Conservation (phyloP, 352 stramenopile genomes). For the Globisporangium rhizosaccharum region DNA sequence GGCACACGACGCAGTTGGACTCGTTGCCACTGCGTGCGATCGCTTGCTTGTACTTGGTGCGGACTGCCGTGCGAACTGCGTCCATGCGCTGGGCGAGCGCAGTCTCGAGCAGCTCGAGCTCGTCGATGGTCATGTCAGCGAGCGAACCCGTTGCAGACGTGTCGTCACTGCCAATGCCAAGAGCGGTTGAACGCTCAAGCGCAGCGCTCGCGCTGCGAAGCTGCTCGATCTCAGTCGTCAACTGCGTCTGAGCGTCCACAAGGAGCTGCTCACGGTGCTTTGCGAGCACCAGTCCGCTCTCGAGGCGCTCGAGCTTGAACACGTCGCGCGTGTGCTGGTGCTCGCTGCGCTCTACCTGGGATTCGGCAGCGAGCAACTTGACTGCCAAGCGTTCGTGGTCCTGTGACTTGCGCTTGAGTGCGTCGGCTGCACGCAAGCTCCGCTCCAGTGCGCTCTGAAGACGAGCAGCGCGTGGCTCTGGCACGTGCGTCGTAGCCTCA, state of each 20-base stretch:
- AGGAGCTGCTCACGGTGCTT: conserved; percentile 25
- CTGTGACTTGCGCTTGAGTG: conserved; percentile 36
- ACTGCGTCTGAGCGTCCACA: conserved; percentile 26
- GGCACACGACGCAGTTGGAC: conserved; percentile 50
- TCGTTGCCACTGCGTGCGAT: conserved; percentile 17
- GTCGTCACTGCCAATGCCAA: conserved; percentile 12
- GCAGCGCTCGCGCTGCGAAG: conserved; percentile 22
- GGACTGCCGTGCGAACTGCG: conserved; percentile 22
- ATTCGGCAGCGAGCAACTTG: conserved; percentile 20
- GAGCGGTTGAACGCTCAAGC: conserved; percentile 16
- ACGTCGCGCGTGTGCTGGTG: conserved; percentile 14
- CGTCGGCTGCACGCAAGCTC: conserved; percentile 26
- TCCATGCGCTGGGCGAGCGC: conserved; percentile 22
- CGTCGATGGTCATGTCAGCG: conserved; percentile 21
- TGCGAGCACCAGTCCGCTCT: conserved; percentile 28
- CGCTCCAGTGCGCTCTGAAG: conserved; percentile 31
- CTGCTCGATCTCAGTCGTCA: conserved; percentile 19
- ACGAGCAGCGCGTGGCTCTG: conserved; percentile 4
- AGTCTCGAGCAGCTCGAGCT: conserved; percentile 40
- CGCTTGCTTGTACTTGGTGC: conserved; percentile 23
- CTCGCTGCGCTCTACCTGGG: conserved; percentile 16
- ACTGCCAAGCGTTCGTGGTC: conserved; percentile 36
- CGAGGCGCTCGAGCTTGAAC: conserved; percentile 21
- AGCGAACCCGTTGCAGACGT: conserved; percentile 18
- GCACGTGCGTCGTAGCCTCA: not conserved